These are phyloP conservation scores for Antitrichia curtipendula DNA, from an alignment of 225 moss, liverwort and hornwort species.

Conservation along the genomic window DNA sequence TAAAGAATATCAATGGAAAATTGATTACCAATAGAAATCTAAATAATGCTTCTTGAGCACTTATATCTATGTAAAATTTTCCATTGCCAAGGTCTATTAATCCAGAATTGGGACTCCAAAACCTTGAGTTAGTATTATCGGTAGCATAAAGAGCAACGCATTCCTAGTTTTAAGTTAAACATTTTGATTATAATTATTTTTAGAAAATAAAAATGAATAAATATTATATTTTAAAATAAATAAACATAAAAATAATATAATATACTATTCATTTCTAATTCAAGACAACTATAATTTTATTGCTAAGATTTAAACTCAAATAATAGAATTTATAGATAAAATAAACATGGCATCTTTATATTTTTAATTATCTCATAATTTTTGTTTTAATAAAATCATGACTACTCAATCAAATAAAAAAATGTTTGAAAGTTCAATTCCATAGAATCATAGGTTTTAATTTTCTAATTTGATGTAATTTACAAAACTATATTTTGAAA, in stretches of 20 bases:
- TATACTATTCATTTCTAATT: too few relatives aligned
- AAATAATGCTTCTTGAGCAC: not conserved
- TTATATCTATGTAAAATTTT: fast-evolving
- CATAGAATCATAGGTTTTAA: not conserved
- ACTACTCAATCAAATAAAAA: not conserved
- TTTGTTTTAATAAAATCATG: not conserved
- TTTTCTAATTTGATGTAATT: too few relatives aligned
- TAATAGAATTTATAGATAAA: not conserved
- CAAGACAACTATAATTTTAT: not conserved
- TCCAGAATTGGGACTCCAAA: fast-evolving
- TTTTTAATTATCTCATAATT: not conserved
- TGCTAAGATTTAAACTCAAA: not conserved
- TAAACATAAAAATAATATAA: not conserved
- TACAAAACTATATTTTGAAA: not conserved
- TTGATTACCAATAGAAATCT: not conserved
- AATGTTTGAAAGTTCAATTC: not conserved
- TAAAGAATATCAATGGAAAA: not conserved
- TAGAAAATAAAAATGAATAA: not conserved
- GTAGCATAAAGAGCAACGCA: fast-evolving
- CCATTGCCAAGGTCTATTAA: not conserved
- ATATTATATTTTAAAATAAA: not conserved
- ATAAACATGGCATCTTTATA: not conserved
- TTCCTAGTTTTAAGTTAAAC: not conserved
- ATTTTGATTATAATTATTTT: not conserved
- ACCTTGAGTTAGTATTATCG: fast-evolving